Evolutionary conservation across 805 yeast species (phyloP), one percentile per base, ranked within the genome.

Genomic region (Monosporozyma unispora): DNA sequence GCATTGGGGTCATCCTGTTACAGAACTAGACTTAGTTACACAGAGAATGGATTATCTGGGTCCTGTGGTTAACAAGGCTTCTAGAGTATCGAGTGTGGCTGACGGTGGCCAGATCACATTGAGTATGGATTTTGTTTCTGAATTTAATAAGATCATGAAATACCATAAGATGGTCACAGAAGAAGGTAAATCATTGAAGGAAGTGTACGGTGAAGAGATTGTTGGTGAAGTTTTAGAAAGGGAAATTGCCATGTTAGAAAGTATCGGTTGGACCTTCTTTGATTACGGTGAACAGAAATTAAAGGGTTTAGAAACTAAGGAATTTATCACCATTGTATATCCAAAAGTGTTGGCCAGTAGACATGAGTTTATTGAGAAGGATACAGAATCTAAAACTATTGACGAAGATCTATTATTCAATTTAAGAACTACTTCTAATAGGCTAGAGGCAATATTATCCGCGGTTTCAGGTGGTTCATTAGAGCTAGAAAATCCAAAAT

Each of bases 1-100:
- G 40, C 98, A 93, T 66, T 93, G 98, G 96, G 99, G 99, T 54
- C 75, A 84, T 1, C 98, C 99, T 0, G 97, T 91, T 40, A 87
- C 95, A 60, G 99, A 93, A 66, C 78, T 84, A 7, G 99, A 93
- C 70, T 84, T 91, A 52, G 90, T 90, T 48, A 93, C 99, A 0
- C 80, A 89, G 57, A 81, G 99, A 71, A 93, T 93, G 99, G 99
- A 93, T 69, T 93, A 93, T 67, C 85, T 93, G 59, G 99, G 99
- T 0, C 99, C 99, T 0, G 90, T 93, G 89, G 99, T 93, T 29
- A 93, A 93, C 61, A 76, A 96, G 47, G 87, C 99, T 0, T 83
- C 98, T 1, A 77, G 99, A 59, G 91, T 93, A 23, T 83, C 90
- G 62, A 86, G 96, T 7, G 85, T 87, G 46, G 99, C 99, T 0